A percentile compares a stretch with the other conserved stretches of the same genome.
Conservation (phyloP, 371 early-diverging fungal species). For the Apophysomyces sp. region DNA sequence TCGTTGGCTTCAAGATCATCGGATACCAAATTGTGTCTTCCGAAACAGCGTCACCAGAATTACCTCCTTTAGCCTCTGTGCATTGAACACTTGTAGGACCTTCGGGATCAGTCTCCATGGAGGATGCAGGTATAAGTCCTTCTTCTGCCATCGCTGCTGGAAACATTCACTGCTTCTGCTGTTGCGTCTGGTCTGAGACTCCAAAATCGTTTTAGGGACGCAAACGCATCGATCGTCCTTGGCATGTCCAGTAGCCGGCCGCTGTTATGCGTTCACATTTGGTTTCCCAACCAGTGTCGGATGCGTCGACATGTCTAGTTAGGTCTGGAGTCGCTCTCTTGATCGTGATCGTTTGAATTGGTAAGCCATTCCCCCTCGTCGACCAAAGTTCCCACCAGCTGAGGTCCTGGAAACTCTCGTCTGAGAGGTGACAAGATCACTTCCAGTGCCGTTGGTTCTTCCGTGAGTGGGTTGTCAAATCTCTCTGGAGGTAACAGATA, state of each 20-base stretch:
- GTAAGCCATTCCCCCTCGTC: constrained; percentile 8
- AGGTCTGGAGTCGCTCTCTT: background rate
- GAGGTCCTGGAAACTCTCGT: background rate
- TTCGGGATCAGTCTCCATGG: constrained; percentile 9
- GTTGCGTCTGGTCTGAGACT: background rate
- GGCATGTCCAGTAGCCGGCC: too few species aligned
- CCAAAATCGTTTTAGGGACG: constrained; percentile 13
- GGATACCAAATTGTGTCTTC: too few species aligned
- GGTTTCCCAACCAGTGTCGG: constrained; percentile 8
- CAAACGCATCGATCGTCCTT: constrained; percentile 39
- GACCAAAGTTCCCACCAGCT: constrained; percentile 4
- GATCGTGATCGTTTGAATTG: background rate
- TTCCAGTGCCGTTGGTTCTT: constrained; percentile 3
- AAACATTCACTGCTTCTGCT: constrained; percentile 6
- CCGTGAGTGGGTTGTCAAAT: background rate
- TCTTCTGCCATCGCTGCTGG: constrained; percentile 4
- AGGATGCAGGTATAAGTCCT: constrained; percentile 2
- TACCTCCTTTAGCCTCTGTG: background rate
- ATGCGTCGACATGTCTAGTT: constrained; percentile 6
- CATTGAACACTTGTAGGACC: background rate
- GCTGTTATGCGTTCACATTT: too few species aligned
- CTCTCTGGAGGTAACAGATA: constrained; percentile 12
- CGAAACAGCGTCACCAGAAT: too few species aligned
- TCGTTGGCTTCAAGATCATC: too few species aligned
- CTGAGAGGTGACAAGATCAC: background rate